Evolutionary conservation across 2,329 filamentous ascomycete species (phyloP).

Genomic region (Apiospora marii): DNA sequence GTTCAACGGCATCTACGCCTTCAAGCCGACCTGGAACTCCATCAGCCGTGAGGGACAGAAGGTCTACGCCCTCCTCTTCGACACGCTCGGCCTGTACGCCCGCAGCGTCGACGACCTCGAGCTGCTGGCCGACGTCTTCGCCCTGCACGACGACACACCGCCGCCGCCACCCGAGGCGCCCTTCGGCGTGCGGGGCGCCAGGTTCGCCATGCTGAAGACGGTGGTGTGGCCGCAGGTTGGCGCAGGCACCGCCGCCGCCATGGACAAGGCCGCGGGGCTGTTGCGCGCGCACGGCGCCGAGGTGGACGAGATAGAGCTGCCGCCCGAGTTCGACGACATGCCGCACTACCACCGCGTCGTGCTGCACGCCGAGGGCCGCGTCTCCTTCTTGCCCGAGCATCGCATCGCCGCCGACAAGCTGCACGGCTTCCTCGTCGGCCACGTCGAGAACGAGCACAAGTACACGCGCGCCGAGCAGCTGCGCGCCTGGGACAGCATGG

Average conservation of each 20-base stretch:
- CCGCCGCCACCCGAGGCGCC: conserved; percentile 33
- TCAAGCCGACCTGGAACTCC: conserved; percentile 72
- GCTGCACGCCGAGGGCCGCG: conserved; percentile 59
- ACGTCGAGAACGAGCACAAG: conserved; percentile 57
- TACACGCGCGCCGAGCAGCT: conserved; percentile 57
- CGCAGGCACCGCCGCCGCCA: conserved; percentile 51
- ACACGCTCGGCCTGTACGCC: conserved; percentile 69
- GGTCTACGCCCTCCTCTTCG: conserved; percentile 64
- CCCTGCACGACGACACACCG: conserved; percentile 57
- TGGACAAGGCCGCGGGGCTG: conserved; percentile 49
- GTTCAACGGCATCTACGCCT: conserved; percentile 69
- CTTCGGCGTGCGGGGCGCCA: conserved; percentile 53
- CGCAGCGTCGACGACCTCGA: conserved; percentile 65
- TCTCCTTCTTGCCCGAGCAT: conserved; percentile 63
- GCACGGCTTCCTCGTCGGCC: conserved; percentile 50
- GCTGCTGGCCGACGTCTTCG: conserved; percentile 61
- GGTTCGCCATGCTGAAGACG: conserved; percentile 63
- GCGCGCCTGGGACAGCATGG: conserved; percentile 62
- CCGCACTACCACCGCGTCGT: conserved; percentile 61
- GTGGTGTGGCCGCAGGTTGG: conserved; percentile 58
- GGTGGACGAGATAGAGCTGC: conserved; percentile 64
- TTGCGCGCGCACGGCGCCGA: conserved; percentile 56
- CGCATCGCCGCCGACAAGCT: conserved; percentile 55
- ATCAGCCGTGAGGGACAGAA: conserved; percentile 69
- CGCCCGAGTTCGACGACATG: conserved; percentile 55